Conservation (phyloP, 192 early-diverging fungal species). For the Backusella sp. region DNA sequence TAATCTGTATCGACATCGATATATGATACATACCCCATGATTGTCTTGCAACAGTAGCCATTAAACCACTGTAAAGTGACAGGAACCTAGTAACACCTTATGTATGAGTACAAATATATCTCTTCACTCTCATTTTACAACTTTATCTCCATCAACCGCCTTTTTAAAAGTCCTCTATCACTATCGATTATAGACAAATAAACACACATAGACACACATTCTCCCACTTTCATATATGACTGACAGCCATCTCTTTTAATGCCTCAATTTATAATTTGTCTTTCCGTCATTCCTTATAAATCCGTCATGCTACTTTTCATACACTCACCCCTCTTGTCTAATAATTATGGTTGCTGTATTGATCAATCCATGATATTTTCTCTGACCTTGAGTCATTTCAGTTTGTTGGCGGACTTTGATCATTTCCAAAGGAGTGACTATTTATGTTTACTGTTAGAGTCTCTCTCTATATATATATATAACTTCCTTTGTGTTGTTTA, state of each 20-base stretch:
- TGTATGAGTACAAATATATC: not conserved
- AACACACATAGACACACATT: not conserved
- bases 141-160: not conserved
- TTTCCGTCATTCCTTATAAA: not conserved
- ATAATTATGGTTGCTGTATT: conserved; percentile 35
- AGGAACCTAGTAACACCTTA: conserved; percentile 17
- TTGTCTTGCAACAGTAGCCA: conserved; percentile 43
- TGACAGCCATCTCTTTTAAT: not conserved
- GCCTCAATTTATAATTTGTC: not conserved
- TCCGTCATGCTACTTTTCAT: not conserved
- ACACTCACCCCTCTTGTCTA: conserved; percentile 38
- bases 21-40: conserved; percentile 37
- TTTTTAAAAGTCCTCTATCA: not conserved
- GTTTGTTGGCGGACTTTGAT: conserved; percentile 47
- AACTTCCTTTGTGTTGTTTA: not conserved
- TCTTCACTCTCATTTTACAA: not conserved
- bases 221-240: not conserved
- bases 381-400: conserved; percentile 32
- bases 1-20: not conserved
- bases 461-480: not conserved
- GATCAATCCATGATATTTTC: conserved; percentile 38
- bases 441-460: not conserved
- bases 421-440: conserved; percentile 44
- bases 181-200: not conserved
- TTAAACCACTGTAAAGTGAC: conserved; percentile 41